Evolutionary conservation across 352 stramenopile genomes (phyloP).

Genomic region (Lagenidium giganteum): DNA sequence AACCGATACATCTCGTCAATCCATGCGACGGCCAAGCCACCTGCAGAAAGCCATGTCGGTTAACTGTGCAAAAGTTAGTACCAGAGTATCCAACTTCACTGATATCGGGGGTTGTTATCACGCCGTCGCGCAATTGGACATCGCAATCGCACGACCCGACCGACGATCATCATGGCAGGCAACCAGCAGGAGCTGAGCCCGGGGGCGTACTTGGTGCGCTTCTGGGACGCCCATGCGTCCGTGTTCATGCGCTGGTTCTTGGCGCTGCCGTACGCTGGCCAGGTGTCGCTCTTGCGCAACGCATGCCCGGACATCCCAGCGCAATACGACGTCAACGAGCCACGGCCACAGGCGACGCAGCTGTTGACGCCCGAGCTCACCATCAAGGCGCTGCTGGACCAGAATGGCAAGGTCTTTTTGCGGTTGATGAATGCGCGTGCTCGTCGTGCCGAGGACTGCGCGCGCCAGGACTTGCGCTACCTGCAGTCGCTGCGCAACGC

Average conservation of each 20-base stretch:
- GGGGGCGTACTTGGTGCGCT: constrained; percentile 55
- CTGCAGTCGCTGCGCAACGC: constrained; percentile 46
- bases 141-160: too few species aligned
- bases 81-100: too few species aligned
- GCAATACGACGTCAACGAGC: constrained; percentile 43
- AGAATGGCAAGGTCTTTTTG: constrained; percentile 77
- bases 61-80: too few species aligned
- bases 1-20: too few species aligned
- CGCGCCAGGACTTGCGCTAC: constrained; percentile 71
- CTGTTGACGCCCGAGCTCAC: constrained; percentile 69
- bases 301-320: constrained; percentile 71
- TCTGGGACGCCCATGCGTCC: constrained; percentile 69
- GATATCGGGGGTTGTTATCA: too few species aligned
- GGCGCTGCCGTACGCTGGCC: constrained; percentile 61
- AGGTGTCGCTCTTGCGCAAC: constrained; percentile 73
- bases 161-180: constrained; percentile 17
- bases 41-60: too few species aligned
- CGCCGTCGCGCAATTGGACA: too few species aligned
- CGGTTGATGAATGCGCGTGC: constrained; percentile 73
- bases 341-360: constrained; percentile 51
- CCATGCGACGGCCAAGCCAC: too few species aligned
- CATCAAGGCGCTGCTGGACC: constrained; percentile 63
- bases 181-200: constrained; percentile 28
- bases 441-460: constrained; percentile 63
- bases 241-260: constrained; percentile 86